Percentiles rank a stretch among this genome's conserved stretches.
Conservation (phyloP, 441 rosid species). For the Pelargonium myrrhifolium region DNA sequence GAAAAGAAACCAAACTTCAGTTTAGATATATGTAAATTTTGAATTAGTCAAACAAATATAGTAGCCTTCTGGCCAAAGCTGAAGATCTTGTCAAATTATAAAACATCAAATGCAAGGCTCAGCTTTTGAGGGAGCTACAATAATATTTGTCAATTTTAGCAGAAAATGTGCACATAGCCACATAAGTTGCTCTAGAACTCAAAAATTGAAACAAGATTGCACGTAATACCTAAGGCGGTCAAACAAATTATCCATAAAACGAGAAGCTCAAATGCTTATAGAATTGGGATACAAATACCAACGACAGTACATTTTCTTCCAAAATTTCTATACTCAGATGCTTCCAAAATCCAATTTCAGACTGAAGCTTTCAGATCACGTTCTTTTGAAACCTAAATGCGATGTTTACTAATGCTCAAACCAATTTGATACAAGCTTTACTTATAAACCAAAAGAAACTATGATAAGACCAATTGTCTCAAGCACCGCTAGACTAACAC, state of each 20-base stretch:
- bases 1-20: not conserved
- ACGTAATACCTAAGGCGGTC: no score
- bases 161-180: not conserved
- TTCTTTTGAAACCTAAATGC: not conserved
- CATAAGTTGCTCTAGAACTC: not conserved
- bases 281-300: not conserved
- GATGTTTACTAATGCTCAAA: not conserved
- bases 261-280: not conserved
- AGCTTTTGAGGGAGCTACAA: no score
- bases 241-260: not conserved
- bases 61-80: not conserved
- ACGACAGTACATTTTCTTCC: not conserved
- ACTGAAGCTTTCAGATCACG: not conserved
- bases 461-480: no score
- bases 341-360: not conserved
- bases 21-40: not conserved
- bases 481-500: no score
- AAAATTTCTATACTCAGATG: not conserved
- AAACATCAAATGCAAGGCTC: not conserved
- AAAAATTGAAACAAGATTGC: no score
- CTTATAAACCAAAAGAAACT: no score
- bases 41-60: not conserved
- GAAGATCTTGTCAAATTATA: not conserved
- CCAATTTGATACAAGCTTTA: not conserved
- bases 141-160: no score